A percentile compares a stretch with the other conserved stretches of the same genome.
These are phyloP conservation scores for Pilasporangium apinafurcum DNA, from an alignment of 352 stramenopile species.

Conservation along the genomic window DNA sequence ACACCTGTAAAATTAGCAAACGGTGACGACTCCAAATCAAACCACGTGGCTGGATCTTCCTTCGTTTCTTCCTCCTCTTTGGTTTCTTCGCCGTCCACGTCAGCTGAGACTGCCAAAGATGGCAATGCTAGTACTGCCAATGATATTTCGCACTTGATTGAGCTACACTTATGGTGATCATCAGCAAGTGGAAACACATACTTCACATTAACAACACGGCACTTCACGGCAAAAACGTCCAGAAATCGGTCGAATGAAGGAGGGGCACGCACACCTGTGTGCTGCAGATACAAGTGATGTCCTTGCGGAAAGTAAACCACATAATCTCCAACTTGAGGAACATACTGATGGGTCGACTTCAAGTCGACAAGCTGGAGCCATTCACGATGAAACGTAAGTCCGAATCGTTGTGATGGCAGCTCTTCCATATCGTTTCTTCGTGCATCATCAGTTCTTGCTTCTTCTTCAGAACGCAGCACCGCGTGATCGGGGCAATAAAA, in stretches of 20 bases:
- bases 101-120: slow-evolving; percentile 16
- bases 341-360: slow-evolving; percentile 51
- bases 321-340: slow-evolving; percentile 77
- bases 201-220: slow-evolving; percentile 62
- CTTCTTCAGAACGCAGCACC: slow-evolving; percentile 17
- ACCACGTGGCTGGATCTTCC: slow-evolving; percentile 10
- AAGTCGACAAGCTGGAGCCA: slow-evolving; percentile 65
- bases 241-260: slow-evolving; percentile 45
- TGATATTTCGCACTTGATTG: slow-evolving; percentile 67
- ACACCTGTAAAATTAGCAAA: slow-evolving; percentile 73
- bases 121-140: slow-evolving; percentile 58
- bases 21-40: slow-evolving; percentile 27
- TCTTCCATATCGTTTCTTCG: slow-evolving; percentile 13
- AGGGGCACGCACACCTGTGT: slow-evolving; percentile 27
- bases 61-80: slow-evolving; percentile 32
- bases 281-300: slow-evolving; percentile 42
- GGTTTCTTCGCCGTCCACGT: slow-evolving; percentile 18
- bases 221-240: slow-evolving; percentile 68
- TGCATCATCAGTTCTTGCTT: slow-evolving; percentile 7
- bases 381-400: slow-evolving; percentile 65
- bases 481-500: slow-evolving; percentile 76
- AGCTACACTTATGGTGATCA: slow-evolving; percentile 48
- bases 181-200: slow-evolving; percentile 66
- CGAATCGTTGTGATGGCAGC: slow-evolving; percentile 50
- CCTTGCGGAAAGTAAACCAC: slow-evolving; percentile 80